Conservation (phyloP, 2,329 filamentous ascomycete genomes). For the Aureobasidium pullulans region DNA sequence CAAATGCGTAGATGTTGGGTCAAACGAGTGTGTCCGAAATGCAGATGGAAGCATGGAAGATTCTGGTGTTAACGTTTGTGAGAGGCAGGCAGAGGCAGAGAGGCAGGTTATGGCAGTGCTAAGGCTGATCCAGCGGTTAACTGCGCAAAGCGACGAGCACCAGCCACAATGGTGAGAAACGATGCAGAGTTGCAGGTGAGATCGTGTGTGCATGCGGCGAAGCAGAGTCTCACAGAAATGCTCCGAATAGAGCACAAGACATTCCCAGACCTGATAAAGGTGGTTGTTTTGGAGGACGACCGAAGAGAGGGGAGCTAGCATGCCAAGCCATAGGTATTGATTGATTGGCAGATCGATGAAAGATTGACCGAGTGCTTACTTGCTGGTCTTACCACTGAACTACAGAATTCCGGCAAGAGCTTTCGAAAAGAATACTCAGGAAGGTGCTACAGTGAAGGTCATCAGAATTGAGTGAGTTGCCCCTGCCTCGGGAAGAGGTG, state of each 20-base stretch:
- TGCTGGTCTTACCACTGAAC: not conserved
- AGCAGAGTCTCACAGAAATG: not conserved
- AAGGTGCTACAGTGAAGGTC: not conserved
- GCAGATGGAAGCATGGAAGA: not conserved
- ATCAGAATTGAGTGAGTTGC: not conserved
- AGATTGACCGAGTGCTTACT: not conserved
- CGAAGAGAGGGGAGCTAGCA: not conserved
- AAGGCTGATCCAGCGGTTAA: constrained; percentile 5
- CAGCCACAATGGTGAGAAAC: not conserved
- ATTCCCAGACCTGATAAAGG: not conserved
- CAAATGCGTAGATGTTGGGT: not conserved
- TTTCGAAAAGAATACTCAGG: not conserved
- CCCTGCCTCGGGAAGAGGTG: not conserved
- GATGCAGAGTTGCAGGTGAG: not conserved
- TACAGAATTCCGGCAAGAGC: not conserved
- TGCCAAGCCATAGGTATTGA: constrained; percentile 5
- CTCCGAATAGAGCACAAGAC: not conserved
- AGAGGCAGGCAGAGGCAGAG: not conserved
- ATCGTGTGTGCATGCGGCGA: not conserved
- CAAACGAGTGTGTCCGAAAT: not conserved
- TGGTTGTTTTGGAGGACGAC: not conserved
- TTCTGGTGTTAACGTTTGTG: not conserved
- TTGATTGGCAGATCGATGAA: not conserved
- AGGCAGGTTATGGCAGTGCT: constrained; percentile 8
- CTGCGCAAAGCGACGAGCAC: not conserved